Conservation (phyloP, 2,329 filamentous ascomycete genomes). For the Tolypocladium guangdongense region DNA sequence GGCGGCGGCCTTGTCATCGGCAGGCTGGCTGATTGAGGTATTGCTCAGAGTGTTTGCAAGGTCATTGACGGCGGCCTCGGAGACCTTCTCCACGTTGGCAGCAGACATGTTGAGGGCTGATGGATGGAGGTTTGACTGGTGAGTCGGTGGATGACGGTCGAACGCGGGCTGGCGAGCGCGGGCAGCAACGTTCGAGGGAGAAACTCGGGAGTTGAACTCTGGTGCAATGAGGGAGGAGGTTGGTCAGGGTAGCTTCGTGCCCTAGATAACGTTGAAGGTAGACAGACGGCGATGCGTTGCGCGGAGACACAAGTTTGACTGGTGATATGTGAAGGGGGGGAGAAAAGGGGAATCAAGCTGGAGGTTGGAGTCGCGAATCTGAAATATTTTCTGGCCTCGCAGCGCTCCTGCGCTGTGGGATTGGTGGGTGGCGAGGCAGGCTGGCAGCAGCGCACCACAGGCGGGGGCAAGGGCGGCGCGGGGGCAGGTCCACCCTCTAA, state of each 20-base stretch:
- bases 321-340: conserved; percentile 31
- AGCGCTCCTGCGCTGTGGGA: not conserved
- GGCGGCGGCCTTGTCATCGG: conserved; percentile 50
- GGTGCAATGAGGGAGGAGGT: conserved; percentile 50
- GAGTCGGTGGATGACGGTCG: conserved; percentile 30
- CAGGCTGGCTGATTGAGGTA: conserved; percentile 48
- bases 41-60: conserved; percentile 65
- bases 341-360: conserved; percentile 18
- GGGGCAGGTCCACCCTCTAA: not conserved
- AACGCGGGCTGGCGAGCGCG: conserved; percentile 21
- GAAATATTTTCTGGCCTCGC: conserved; percentile 29
- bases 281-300: conserved; percentile 37
- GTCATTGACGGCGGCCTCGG: conserved; percentile 60
- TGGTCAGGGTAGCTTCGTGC: conserved; percentile 78
- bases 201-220: conserved; percentile 49
- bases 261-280: conserved; percentile 51
- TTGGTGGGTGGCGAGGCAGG: not conserved
- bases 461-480: not conserved
- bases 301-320: conserved; percentile 34
- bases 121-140: conserved; percentile 35
- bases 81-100: conserved; percentile 51
- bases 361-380: conserved; percentile 21
- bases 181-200: conserved; percentile 33
- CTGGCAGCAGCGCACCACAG: not conserved
- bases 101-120: conserved; percentile 69